Evolutionary conservation across 2,329 filamentous ascomycete genomes (phyloP).

Genomic region (Intubia oerlemansii): DNA sequence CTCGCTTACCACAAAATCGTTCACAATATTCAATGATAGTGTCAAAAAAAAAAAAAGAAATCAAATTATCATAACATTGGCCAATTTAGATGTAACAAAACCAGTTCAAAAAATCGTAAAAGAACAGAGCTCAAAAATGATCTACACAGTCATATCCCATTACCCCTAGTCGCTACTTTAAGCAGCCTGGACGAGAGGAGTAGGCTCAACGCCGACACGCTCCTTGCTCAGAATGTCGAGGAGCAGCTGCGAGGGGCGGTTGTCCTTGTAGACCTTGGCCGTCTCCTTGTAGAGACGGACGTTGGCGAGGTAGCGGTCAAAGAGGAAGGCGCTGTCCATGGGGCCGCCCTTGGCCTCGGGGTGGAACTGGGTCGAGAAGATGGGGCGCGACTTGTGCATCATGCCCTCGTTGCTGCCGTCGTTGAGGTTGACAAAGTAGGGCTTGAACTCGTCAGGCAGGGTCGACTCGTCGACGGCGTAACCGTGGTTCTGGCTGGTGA

Average conservation of each 20-base stretch:
- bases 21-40: no score
- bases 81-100: no score
- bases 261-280: constrained; percentile 63
- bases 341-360: constrained; percentile 95
- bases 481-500: constrained; percentile 95
- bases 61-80: no score
- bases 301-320: constrained; percentile 87
- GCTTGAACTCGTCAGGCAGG: constrained; percentile 72
- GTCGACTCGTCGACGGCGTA: constrained; percentile 82
- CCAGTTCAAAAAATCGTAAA: no score
- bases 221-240: constrained; percentile 86
- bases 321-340: constrained; percentile 86
- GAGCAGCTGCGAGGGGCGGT: constrained; percentile 67
- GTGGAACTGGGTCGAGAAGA: constrained; percentile 98
- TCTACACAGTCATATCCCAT: no score
- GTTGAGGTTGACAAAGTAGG: constrained; percentile 97
- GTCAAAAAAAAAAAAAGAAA: no score
- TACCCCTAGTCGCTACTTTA: no score
- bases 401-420: constrained; percentile 95
- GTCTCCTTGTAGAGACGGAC: constrained; percentile 76
- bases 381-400: constrained; percentile 88
- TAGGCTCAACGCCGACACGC: constrained; percentile 71
- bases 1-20: no score
- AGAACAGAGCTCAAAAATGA: no score
- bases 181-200: no score